Conservation (phyloP, 495 filamentous ascomycete species). For the Penicillium maclennaniae region DNA sequence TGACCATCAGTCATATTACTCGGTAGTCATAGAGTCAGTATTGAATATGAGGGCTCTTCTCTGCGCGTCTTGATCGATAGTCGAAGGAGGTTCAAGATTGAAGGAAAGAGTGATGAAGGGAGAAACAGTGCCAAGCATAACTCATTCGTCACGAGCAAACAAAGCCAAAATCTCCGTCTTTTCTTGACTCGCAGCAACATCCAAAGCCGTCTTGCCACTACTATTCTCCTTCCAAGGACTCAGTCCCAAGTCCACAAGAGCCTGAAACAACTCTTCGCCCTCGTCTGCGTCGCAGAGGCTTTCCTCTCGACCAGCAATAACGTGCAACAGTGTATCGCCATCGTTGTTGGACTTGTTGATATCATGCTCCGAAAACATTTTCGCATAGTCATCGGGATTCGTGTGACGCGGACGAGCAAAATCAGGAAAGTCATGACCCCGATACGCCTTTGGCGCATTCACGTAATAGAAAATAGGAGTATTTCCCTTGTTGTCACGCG, state of each 20-base stretch:
- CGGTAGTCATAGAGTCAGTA: too few relatives aligned
- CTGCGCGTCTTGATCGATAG: too few relatives aligned
- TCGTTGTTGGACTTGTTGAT: neutral
- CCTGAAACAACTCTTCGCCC: too few relatives aligned
- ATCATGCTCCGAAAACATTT: neutral
- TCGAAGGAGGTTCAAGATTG: too few relatives aligned
- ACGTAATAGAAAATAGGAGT: neutral
- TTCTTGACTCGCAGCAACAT: constrained; percentile 12
- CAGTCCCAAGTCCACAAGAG: too few relatives aligned
- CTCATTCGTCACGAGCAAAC: constrained; percentile 11
- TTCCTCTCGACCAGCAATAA: neutral
- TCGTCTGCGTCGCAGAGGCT: too few relatives aligned
- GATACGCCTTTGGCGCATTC: too few relatives aligned
- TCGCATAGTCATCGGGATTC: neutral
- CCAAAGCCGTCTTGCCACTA: constrained; percentile 9
- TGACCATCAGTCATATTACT: too few relatives aligned
- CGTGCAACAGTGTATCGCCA: neutral
- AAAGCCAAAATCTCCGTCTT: constrained; percentile 9
- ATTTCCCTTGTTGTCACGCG: neutral
- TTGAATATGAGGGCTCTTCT: too few relatives aligned
- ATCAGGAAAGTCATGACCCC: too few relatives aligned
- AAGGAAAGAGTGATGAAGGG: too few relatives aligned
- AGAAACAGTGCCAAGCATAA: too few relatives aligned
- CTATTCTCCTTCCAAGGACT: neutral
- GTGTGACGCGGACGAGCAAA: neutral